phyloP scores from a whole-genome alignment of 331 rosid genomes.

The Arachis monticola region DNA sequence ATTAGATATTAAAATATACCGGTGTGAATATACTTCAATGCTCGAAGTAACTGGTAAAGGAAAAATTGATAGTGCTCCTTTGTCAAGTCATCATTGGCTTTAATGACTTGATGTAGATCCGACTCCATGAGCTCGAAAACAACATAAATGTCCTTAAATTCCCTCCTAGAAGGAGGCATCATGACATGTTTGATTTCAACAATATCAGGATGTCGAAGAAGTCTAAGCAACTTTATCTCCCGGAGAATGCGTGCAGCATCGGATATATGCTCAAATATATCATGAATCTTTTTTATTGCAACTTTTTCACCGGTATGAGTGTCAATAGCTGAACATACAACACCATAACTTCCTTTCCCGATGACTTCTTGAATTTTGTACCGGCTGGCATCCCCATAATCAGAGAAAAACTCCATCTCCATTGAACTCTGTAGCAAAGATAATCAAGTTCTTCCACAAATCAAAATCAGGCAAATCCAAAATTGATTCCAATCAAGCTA shows the following conservation, averaged over 20 bases:
- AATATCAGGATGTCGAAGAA: constrained; percentile 93
- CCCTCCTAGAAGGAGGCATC: constrained; percentile 87
- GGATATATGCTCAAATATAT: constrained; percentile 89
- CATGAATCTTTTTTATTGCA: constrained; percentile 92
- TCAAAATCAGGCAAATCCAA: constrained; percentile 26
- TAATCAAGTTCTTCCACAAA: constrained; percentile 38
- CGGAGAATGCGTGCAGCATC: constrained; percentile 98
- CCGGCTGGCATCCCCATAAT: constrained; percentile 87
- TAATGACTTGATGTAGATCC: constrained; percentile 97
- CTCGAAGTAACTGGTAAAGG: constrained; percentile 95
- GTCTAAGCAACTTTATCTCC: constrained; percentile 95
- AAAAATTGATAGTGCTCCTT: constrained; percentile 94
- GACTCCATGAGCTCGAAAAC: constrained; percentile 97
- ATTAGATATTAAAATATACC: constrained; percentile 51
- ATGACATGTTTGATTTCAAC: constrained; percentile 94
- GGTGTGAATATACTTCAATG: constrained; percentile 88
- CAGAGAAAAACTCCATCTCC: constrained; percentile 92
- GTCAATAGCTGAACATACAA: constrained; percentile 95
- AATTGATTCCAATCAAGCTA: constrained; percentile 34
- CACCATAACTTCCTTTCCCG: constrained; percentile 97
- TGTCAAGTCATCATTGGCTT: constrained; percentile 86
- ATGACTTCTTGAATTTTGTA: constrained; percentile 90
- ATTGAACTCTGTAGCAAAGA: constrained; percentile 61
- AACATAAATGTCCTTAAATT: constrained; percentile 88
- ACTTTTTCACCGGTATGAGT: constrained; percentile 87